These are phyloP conservation scores for Geosmithia flava DNA, from an alignment of 2,329 filamentous ascomycete species.

Conservation along the genomic window DNA sequence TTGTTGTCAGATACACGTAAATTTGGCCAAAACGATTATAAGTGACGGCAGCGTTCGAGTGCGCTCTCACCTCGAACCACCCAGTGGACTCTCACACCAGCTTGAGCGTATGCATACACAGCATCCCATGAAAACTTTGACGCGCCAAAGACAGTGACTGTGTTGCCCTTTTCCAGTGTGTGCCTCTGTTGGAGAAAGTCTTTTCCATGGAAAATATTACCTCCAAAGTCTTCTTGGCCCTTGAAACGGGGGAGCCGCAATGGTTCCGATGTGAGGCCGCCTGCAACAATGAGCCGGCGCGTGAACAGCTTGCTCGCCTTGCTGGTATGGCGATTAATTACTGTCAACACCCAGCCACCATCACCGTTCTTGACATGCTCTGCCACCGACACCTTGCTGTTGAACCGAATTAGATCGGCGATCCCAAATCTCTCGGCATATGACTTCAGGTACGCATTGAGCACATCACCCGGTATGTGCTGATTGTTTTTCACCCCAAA, in stretches of 20 bases:
- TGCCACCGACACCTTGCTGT: constrained; percentile 25
- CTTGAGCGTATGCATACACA: constrained; percentile 38
- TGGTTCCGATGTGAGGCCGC: constrained; percentile 31
- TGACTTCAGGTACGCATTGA: constrained; percentile 31
- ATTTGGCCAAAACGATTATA: not conserved
- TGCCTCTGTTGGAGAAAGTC: constrained; percentile 16
- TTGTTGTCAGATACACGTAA: not conserved
- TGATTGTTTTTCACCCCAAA: constrained; percentile 33
- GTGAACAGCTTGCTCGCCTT: constrained; percentile 10
- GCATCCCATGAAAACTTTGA: constrained; percentile 47
- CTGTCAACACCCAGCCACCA: constrained; percentile 9
- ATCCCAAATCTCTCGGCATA: constrained; percentile 29
- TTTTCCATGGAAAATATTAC: constrained; percentile 27
- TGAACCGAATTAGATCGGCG: constrained; percentile 24
- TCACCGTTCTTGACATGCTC: constrained; percentile 8
- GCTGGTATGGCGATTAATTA: not conserved
- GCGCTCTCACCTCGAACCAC: constrained; percentile 25
- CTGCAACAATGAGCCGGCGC: constrained; percentile 34
- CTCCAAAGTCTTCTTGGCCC: constrained; percentile 21
- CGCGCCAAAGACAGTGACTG: constrained; percentile 34
- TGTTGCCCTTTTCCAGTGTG: constrained; percentile 15
- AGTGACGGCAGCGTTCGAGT: not conserved
- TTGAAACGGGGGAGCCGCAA: constrained; percentile 22
- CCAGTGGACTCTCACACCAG: constrained; percentile 34
- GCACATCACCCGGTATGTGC: constrained; percentile 32